phyloP scores from a whole-genome alignment of 78 protist genomes.

The Chrysochromulina tobinii region DNA sequence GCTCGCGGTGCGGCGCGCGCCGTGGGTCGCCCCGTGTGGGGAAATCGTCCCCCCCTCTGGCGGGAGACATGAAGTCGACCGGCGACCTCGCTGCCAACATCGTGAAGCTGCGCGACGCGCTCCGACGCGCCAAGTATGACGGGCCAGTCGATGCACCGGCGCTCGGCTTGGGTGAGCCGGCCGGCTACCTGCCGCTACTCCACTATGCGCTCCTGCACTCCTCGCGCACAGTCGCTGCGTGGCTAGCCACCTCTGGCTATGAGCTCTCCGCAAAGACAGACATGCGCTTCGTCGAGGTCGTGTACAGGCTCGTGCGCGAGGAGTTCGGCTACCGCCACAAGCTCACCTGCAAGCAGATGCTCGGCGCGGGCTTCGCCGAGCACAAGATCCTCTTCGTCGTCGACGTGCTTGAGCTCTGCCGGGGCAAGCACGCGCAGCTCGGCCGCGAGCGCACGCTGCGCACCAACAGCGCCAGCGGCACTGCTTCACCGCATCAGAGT shows the following conservation, averaged over 20 bases:
- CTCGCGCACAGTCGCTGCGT: background rate
- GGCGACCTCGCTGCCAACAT: too few relatives aligned
- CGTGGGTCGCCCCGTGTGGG: too few relatives aligned
- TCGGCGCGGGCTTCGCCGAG: constrained; percentile 36
- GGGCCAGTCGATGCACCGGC: too few relatives aligned
- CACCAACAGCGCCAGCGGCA: too few relatives aligned
- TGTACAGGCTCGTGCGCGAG: background rate
- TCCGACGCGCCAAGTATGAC: too few relatives aligned
- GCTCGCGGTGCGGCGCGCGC: too few relatives aligned
- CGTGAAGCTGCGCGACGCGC: too few relatives aligned
- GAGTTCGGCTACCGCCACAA: background rate
- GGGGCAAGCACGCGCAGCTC: background rate
- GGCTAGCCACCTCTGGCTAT: background rate
- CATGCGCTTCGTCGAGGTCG: constrained; percentile 20
- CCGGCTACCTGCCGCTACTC: constrained; percentile 27
- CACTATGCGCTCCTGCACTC: background rate
- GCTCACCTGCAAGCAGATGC: constrained; percentile 17
- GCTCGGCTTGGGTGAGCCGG: background rate
- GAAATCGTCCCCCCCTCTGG: too few relatives aligned
- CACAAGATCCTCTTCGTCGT: background rate
- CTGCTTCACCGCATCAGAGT: too few relatives aligned
- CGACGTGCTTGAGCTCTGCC: background rate
- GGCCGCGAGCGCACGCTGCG: background rate
- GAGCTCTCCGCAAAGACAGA: constrained; percentile 1
- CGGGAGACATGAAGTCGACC: too few relatives aligned